These are phyloP conservation scores for Lasiodiplodia sp. DNA, from an alignment of 2,329 filamentous ascomycete species.

Conservation along the genomic window DNA sequence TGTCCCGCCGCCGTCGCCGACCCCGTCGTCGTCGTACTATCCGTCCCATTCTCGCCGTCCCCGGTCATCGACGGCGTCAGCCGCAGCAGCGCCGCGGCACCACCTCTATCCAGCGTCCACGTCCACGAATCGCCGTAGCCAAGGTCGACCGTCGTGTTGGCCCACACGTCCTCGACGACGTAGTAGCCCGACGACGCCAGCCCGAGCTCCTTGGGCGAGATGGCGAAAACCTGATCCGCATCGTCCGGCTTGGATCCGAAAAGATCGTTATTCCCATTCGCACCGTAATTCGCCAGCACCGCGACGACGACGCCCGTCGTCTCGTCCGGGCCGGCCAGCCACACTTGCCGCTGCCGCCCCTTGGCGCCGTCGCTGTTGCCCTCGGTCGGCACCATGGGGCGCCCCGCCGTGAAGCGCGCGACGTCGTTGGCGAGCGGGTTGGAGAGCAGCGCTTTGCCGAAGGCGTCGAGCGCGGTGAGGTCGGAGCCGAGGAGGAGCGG, in stretches of 20 bases:
- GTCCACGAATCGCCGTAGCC: neutral
- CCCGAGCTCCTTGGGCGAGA: conserved; percentile 10
- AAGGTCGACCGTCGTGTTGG: neutral
- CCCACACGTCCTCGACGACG: conserved; percentile 9
- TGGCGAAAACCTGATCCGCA: neutral
- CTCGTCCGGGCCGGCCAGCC: conserved; percentile 38
- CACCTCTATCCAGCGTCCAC: conserved; percentile 3
- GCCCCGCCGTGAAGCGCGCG: conserved; percentile 35
- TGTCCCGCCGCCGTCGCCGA: neutral
- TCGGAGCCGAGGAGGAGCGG: conserved; percentile 41
- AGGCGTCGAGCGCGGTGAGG: conserved; percentile 32
- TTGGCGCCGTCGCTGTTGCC: conserved; percentile 33
- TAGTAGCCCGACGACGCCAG: conserved; percentile 9
- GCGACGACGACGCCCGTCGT: conserved; percentile 33
- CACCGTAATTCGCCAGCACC: conserved; percentile 39
- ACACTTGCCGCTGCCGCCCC: conserved; percentile 38
- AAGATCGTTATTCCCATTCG: conserved; percentile 27
- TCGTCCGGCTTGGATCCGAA: neutral
- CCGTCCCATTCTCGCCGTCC: neutral
- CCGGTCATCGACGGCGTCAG: neutral
- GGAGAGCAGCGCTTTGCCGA: conserved; percentile 34
- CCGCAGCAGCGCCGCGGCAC: neutral
- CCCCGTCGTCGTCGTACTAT: too few relatives aligned
- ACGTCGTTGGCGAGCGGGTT: conserved; percentile 32
- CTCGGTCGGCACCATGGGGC: conserved; percentile 38